These are phyloP conservation scores for Penicillium sp. DNA, from an alignment of 2,329 filamentous ascomycete species.

Conservation along the genomic window DNA sequence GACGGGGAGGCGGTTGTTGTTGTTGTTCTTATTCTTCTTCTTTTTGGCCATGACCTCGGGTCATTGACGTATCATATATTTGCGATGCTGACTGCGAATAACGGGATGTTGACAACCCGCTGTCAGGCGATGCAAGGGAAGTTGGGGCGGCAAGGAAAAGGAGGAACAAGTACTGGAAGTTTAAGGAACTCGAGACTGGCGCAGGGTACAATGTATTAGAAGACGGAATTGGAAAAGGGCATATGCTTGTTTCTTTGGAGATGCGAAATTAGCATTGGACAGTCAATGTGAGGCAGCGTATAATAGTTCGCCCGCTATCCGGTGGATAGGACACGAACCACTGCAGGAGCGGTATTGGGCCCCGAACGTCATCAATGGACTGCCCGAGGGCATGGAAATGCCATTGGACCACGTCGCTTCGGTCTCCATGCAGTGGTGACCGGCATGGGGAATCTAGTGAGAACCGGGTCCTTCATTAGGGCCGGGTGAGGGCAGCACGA, in stretches of 20 bases:
- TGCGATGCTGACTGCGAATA: slow-evolving; percentile 21
- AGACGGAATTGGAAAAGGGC: slow-evolving; percentile 26
- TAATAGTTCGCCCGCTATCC: slow-evolving; percentile 28
- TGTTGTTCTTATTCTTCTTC: slow-evolving; percentile 33
- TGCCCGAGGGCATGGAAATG: slow-evolving; percentile 25
- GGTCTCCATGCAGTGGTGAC: slow-evolving; percentile 26
- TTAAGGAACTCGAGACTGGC: slow-evolving; percentile 19
- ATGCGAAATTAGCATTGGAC: slow-evolving; percentile 26
- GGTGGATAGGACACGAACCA: slow-evolving; percentile 28
- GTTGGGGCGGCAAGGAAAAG: slow-evolving; percentile 22
- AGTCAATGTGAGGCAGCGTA: slow-evolving; percentile 35
- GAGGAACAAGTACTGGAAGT: slow-evolving; percentile 23
- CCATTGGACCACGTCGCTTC: slow-evolving; percentile 44
- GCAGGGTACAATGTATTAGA: slow-evolving; percentile 28
- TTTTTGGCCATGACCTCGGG: slow-evolving; percentile 35
- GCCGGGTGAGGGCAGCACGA: slow-evolving; percentile 27
- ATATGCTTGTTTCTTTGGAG: slow-evolving; percentile 29
- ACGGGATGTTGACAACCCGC: slow-evolving; percentile 27
- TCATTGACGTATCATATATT: slow-evolving; percentile 31
- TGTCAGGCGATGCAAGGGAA: slow-evolving; percentile 26
- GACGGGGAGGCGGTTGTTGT: slow-evolving; percentile 25
- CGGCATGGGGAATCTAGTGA: slow-evolving; percentile 23
- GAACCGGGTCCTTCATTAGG: slow-evolving; percentile 24
- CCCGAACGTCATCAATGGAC: slow-evolving; percentile 34
- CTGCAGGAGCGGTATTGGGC: slow-evolving; percentile 28